Percentiles rank a stretch among this genome's conserved stretches.
phyloP scores from a whole-genome alignment of 192 early-diverging fungal genomes.

The Umbelopsis vinacea region DNA sequence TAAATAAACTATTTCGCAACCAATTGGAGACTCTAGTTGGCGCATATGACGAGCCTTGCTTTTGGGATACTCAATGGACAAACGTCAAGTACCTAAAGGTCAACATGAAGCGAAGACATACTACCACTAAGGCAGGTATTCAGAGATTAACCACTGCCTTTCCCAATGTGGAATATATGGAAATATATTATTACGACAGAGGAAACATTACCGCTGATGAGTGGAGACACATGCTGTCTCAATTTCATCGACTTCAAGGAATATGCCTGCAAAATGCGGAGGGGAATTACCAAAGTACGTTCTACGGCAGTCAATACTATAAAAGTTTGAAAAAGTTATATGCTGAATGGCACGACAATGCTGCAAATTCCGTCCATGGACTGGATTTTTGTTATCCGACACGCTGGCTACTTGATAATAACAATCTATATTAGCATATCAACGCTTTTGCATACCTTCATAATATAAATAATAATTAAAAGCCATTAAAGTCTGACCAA shows the following conservation, averaged over 20 bases:
- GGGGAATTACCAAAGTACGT: background rate
- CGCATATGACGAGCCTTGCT: constrained; percentile 12
- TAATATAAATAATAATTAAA: no score
- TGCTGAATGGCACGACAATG: background rate
- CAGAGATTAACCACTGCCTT: background rate
- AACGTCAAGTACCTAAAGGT: background rate
- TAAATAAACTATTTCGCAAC: background rate
- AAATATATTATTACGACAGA: background rate
- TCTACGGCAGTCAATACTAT: background rate
- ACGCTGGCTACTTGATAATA: background rate
- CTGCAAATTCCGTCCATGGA: background rate
- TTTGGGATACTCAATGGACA: background rate
- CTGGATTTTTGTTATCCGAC: background rate
- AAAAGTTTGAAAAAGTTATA: background rate
- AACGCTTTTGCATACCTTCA: no score
- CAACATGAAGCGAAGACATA: constrained; percentile 4
- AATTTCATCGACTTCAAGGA: background rate
- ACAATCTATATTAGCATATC: no score
- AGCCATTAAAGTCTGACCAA: no score
- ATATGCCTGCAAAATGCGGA: background rate
- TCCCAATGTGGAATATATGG: background rate
- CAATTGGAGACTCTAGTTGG: background rate
- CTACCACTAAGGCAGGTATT: background rate
- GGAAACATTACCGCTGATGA: background rate
- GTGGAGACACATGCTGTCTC: background rate